These are phyloP conservation scores for Epichloe sibirici DNA, from an alignment of 2,329 filamentous ascomycete species.

Conservation along the genomic window DNA sequence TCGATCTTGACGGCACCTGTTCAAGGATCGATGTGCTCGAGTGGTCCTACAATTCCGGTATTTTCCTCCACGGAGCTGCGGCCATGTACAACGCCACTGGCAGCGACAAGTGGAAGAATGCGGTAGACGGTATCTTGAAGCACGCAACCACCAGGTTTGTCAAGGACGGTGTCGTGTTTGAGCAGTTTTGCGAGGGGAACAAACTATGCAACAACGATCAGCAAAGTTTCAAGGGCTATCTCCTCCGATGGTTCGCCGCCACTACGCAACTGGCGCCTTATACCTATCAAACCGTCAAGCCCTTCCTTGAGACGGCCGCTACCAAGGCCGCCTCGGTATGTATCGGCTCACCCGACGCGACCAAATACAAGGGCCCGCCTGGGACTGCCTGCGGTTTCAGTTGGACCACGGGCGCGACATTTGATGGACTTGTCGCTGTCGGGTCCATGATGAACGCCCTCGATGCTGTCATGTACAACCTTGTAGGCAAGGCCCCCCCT, in stretches of 20 bases:
- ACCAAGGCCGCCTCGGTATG: slow-evolving; percentile 39
- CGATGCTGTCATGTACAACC: slow-evolving; percentile 48
- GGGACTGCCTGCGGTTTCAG: slow-evolving; percentile 55
- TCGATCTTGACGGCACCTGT: slow-evolving; percentile 31
- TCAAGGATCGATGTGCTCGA: slow-evolving; percentile 42
- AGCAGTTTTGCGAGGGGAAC: slow-evolving; percentile 52
- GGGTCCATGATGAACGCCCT: slow-evolving; percentile 60
- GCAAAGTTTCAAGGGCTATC: slow-evolving; percentile 64
- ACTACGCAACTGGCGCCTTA: slow-evolving; percentile 43
- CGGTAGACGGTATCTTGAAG: slow-evolving; percentile 45
- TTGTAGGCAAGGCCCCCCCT: slow-evolving; percentile 31
- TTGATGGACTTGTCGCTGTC: slow-evolving; percentile 50
- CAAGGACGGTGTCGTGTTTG: slow-evolving; percentile 41
- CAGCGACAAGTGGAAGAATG: slow-evolving; percentile 40
- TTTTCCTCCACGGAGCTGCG: slow-evolving; percentile 50
- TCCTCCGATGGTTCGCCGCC: slow-evolving; percentile 52
- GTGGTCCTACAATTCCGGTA: slow-evolving; percentile 60
- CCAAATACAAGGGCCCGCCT: slow-evolving; percentile 36
- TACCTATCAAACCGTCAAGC: slow-evolving; percentile 35
- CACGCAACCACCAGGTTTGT: slow-evolving; percentile 42
- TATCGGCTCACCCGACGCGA: slow-evolving; percentile 28
- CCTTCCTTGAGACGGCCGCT: slow-evolving; percentile 39
- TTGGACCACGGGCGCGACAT: slow-evolving; percentile 42
- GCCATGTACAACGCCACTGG: slow-evolving; percentile 51
- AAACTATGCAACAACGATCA: slow-evolving; percentile 58